Conservation (phyloP, 225 moss, liverwort and hornwort genomes). For the Marchantia paleacea region DNA sequence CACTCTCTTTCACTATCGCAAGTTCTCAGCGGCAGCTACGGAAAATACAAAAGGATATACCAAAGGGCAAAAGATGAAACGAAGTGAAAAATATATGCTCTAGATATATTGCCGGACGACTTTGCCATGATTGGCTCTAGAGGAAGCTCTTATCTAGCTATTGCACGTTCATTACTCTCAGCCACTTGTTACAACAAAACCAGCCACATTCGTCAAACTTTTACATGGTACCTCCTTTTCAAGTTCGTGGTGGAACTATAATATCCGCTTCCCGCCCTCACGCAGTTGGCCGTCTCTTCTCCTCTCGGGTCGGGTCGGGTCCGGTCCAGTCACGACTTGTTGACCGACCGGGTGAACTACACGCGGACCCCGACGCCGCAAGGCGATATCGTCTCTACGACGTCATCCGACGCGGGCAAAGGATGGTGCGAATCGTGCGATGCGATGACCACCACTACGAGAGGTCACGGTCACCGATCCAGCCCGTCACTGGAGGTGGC, state of each 20-base stretch:
- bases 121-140: slow-evolving; percentile 19
- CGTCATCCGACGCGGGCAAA: background rate
- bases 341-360: background rate
- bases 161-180: slow-evolving; percentile 13
- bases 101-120: background rate
- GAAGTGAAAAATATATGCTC: background rate
- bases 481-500: too few relatives aligned
- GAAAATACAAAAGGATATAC: background rate
- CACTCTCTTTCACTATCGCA: too few relatives aligned
- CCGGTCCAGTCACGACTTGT: background rate
- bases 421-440: too few relatives aligned
- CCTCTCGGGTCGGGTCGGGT: background rate
- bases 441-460: background rate
- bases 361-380: slow-evolving; percentile 4
- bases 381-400: background rate
- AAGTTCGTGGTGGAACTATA: background rate
- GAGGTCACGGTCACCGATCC: background rate
- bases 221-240: background rate
- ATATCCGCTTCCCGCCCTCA: background rate
- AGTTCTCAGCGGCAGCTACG: background rate
- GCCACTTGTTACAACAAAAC: background rate
- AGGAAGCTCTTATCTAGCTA: slow-evolving; percentile 4
- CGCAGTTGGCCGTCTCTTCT: too few relatives aligned
- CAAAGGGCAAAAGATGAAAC: background rate
- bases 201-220: background rate